Conservation (phyloP, 1,284 basidiomycete species). For the Pseudozyma pruni region DNA sequence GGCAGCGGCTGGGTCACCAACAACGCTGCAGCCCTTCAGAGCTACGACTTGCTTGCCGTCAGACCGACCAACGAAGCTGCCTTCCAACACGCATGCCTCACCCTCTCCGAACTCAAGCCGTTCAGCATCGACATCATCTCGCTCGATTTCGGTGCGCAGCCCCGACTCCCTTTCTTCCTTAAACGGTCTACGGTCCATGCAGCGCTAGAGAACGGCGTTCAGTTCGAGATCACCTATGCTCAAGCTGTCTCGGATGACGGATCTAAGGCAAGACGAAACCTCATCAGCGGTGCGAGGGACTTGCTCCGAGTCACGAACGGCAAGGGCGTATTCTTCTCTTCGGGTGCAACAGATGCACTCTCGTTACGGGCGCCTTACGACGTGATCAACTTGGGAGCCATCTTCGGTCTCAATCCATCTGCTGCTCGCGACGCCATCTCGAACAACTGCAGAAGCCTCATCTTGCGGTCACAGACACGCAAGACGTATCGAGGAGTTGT, state of each 20-base stretch:
- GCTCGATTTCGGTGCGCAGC: conserved; percentile 78
- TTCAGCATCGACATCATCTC: conserved; percentile 84
- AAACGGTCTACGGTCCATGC: conserved; percentile 83
- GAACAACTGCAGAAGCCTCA: conserved; percentile 47
- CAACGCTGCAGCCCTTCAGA: conserved; percentile 64
- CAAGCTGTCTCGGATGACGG: conserved; percentile 33
- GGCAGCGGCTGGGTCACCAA: conserved; percentile 58
- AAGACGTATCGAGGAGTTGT: conserved; percentile 55
- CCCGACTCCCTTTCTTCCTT: conserved; percentile 81
- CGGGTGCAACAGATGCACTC: conserved; percentile 48
- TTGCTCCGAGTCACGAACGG: conserved; percentile 63
- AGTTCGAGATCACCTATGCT: conserved; percentile 81
- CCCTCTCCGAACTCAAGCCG: conserved; percentile 80
- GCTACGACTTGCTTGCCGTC: conserved; percentile 81
- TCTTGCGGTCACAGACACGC: conserved; percentile 55
- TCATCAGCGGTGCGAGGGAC: conserved; percentile 60
- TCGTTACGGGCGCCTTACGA: conserved; percentile 61
- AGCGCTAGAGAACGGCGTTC: conserved; percentile 82
- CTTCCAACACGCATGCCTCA: conserved; percentile 81
- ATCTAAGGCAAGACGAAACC: conserved; percentile 50
- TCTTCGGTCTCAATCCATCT: conserved; percentile 57
- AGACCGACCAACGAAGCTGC: conserved; percentile 77
- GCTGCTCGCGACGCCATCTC: conserved; percentile 58
- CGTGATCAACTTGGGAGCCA: conserved; percentile 62
- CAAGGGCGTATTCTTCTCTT: conserved; percentile 63